phyloP scores from a whole-genome alignment of 106 monocot genomes.

The Ottelia alismoides region DNA sequence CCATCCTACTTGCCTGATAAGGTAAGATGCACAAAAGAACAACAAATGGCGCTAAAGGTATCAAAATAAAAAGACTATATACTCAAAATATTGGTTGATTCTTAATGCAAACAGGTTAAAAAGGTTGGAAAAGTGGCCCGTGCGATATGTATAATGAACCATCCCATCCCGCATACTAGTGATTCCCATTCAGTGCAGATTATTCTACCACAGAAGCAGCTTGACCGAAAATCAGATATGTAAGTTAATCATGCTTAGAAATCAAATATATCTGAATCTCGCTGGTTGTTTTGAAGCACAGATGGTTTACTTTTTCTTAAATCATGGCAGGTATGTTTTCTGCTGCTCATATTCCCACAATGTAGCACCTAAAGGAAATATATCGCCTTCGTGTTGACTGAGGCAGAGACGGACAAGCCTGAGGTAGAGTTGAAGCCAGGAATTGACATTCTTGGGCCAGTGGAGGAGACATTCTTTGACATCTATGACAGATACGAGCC shows the following conservation, averaged over 20 bases:
- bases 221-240: slow-evolving; percentile 78
- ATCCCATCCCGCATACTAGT: slow-evolving; percentile 64
- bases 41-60: too few species aligned
- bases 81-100: too few species aligned
- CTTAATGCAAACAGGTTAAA: too few species aligned
- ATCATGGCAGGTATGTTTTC: slow-evolving; percentile 66
- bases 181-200: slow-evolving; percentile 81
- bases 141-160: slow-evolving; percentile 87
- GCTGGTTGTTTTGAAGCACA: too few species aligned
- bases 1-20: slow-evolving; percentile 74
- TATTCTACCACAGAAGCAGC: slow-evolving; percentile 81
- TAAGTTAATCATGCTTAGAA: too few species aligned
- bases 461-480: slow-evolving; percentile 25
- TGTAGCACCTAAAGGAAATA: slow-evolving; percentile 24
- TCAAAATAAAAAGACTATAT: too few species aligned
- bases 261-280: too few species aligned
- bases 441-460: slow-evolving; percentile 18
- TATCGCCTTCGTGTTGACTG: slow-evolving; percentile 20
- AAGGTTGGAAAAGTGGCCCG: slow-evolving; percentile 79
- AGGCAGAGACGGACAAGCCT: slow-evolving; percentile 21
- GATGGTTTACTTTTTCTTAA: too few species aligned
- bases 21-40: slow-evolving; percentile 3
- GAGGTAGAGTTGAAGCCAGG: slow-evolving; percentile 23
- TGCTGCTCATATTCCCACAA: slow-evolving; percentile 42
- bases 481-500: slow-evolving; percentile 81